Base-by-base conservation (phyloP, 2,329 filamentous ascomycete genomes). In the Cladosporium halotolerans region DNA sequence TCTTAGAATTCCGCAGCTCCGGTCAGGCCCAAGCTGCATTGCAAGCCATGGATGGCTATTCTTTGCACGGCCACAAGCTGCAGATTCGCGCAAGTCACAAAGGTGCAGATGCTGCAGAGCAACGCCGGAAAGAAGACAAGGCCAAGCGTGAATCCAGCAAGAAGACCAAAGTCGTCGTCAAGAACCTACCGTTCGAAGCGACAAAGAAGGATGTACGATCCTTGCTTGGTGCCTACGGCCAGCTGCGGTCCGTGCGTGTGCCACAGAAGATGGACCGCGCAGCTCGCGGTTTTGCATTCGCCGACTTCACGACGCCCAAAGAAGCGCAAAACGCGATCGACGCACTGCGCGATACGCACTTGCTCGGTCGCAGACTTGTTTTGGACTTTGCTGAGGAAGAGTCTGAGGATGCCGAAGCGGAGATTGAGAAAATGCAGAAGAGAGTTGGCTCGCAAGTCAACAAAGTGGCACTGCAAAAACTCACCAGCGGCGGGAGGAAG, bases 161-260 rank as follows among this genome's bases (percentile, higher is more conserved):
- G 67, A 81, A 83, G 61, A 96, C 91, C 45, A 97, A 97, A 79
- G 86, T 99, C 66, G 85, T 97, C 72, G 86, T 99, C 76, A 99
- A 97, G 78, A 99, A 99, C 76, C 75, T 99, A 71, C 92, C 93
- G 16, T 99, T 99, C 75, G 89, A 97, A 75, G 86, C 88, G 45
- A 86, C 84, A 51, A 96, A 96, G 76, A 93, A 95, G 71, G 93
- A 99, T 68, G 80, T 99, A 55, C 83, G 89, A 58, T 78, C 86
- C 51, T 78, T 97, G 40, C 91, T 97, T 68, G 84, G 88, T 57
- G 84, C 89, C 34, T 97, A 96, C 72, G 95, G 93, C 43, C 86
- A 96, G 69, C 82, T 99, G 58, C 86, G 89, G 65, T 92, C 90
- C 50, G 89, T 99, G 57, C 88, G 93, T 58, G 82, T 99, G 66